Evolutionary conservation across 2,329 filamentous ascomycete species (phyloP).

Genomic region (Nothophoma quercina): DNA sequence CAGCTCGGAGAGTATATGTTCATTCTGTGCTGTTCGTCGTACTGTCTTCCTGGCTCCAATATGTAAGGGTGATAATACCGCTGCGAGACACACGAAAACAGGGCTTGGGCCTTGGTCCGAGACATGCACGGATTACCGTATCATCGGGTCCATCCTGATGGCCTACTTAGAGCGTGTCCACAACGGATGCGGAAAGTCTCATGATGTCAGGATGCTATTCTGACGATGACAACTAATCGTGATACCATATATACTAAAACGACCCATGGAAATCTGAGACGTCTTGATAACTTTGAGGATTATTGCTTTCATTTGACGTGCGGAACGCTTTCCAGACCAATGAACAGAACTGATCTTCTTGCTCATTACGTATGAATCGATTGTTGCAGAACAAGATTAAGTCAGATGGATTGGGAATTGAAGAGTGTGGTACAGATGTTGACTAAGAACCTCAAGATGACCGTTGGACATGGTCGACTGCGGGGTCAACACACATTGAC

Average conservation of each 20-base stretch:
- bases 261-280: too few relatives aligned
- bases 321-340: too few relatives aligned
- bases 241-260: too few relatives aligned
- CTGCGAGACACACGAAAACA: neutral
- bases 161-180: neutral
- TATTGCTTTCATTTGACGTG: too few relatives aligned
- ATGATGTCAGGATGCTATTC: neutral
- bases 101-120: neutral
- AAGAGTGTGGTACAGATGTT: neutral
- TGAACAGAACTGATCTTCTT: neutral
- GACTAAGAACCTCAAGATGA: neutral
- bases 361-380: neutral
- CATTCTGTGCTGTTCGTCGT: conserved; percentile 13
- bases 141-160: neutral
- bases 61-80: neutral
- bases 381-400: neutral
- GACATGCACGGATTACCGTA: neutral
- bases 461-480: conserved; percentile 3
- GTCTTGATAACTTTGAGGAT: too few relatives aligned
- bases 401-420: neutral
- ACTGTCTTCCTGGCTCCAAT: neutral
- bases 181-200: neutral
- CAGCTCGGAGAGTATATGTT: conserved; percentile 31
- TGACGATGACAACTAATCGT: neutral
- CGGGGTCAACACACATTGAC: conserved; percentile 6